Evolutionary conservation across 2,329 filamentous ascomycete species (phyloP).

Genomic region (Aspergillus sp.): DNA sequence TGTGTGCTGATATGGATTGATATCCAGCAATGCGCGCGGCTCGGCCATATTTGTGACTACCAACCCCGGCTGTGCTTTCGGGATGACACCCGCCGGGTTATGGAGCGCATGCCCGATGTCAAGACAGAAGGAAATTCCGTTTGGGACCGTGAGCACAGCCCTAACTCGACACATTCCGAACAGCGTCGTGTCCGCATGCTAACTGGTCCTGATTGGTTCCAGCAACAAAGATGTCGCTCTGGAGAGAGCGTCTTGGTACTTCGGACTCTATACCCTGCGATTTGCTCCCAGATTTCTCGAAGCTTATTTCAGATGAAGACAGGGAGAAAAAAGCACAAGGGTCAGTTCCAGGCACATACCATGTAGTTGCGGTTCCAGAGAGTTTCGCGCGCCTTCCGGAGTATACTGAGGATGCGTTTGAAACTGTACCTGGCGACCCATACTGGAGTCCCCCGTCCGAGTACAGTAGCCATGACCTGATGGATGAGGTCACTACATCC

Average conservation of each 20-base stretch:
- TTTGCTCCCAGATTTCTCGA: constrained; percentile 54
- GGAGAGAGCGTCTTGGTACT: constrained; percentile 23
- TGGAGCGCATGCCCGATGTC: constrained; percentile 54
- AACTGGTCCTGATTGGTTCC: constrained; percentile 12
- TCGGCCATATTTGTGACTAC: constrained; percentile 60
- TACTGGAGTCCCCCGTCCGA: constrained; percentile 28
- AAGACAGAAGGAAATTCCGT: constrained; percentile 52
- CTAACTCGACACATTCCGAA: not conserved
- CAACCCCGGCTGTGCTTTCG: constrained; percentile 56
- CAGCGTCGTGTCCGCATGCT: constrained; percentile 1
- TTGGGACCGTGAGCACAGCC: constrained; percentile 53
- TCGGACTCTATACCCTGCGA: constrained; percentile 40
- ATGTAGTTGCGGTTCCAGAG: constrained; percentile 55
- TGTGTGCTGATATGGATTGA: constrained; percentile 10
- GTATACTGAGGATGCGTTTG: constrained; percentile 41
- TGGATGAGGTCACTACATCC: constrained; percentile 18
- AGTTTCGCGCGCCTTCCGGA: constrained; percentile 56
- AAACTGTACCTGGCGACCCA: constrained; percentile 13
- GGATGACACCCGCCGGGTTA: constrained; percentile 53
- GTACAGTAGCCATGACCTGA: constrained; percentile 29
- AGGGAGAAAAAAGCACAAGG: constrained; percentile 57
- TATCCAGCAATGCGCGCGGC: constrained; percentile 52
- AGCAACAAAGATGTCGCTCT: constrained; percentile 30
- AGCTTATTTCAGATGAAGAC: constrained; percentile 57
- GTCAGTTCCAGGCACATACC: constrained; percentile 54